These are phyloP conservation scores for Cardamine resedifolia DNA, from an alignment of 345 rosid genomes.

Conservation along the genomic window DNA sequence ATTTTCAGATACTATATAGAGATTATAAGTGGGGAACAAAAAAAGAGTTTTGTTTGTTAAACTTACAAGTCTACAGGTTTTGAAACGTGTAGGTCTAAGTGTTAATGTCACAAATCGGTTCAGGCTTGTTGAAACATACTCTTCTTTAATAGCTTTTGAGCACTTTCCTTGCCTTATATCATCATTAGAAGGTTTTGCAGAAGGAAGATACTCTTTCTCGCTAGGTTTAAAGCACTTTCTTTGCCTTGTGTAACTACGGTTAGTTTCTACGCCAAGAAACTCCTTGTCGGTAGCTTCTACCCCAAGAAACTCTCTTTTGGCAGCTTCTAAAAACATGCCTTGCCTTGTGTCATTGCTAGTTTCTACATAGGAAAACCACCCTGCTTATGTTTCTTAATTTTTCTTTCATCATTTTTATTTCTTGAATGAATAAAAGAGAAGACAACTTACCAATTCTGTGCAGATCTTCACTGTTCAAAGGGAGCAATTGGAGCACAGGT, in stretches of 20 bases:
- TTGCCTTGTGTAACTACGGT: neutral
- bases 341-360: slow-evolving; percentile 14
- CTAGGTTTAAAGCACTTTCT: neutral
- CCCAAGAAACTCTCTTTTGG: neutral
- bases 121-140: neutral
- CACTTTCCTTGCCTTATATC: neutral
- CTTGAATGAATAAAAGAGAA: neutral
- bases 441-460: neutral
- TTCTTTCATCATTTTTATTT: neutral
- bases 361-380: neutral
- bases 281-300: neutral
- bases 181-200: neutral
- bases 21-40: neutral
- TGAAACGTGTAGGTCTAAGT: neutral
- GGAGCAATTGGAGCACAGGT: neutral
- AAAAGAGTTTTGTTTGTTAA: neutral
- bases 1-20: neutral
- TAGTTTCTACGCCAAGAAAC: neutral
- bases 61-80: slow-evolving; percentile 8
- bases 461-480: neutral
- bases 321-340: neutral
- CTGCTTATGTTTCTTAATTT: neutral
- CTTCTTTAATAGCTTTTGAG: neutral
- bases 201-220: neutral
- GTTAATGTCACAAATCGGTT: slow-evolving; percentile 11